Evolutionary conservation across 2,329 filamentous ascomycete genomes (phyloP), one percentile per base, ranked within the genome.

Genomic region (Chalaropsis ovoidea): DNA sequence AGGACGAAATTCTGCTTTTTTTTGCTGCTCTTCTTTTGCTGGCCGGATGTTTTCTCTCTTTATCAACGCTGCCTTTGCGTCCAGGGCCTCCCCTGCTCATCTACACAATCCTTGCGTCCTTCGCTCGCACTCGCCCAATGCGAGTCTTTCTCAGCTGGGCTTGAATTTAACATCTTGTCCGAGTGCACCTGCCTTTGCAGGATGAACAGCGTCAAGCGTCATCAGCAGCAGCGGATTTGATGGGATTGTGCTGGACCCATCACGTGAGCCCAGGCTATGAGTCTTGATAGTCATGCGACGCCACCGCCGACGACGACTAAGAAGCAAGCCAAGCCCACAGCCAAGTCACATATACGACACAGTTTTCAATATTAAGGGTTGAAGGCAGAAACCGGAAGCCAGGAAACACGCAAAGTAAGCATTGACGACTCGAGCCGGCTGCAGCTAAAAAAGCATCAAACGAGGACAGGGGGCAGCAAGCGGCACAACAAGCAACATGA

Each of bases 371-470:
- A 52, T 52, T 27, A 52, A 52, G 19, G 47, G 22, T 39, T 45
- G 13, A 27, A 47, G n/a, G 24, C 39, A 35, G 5, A 62, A 27
- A 60, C 41, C 13, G 19, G 39, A 47, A 62, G 24, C 22, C 41
- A 45, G n/a, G 19, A n/a, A 31, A 17, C 13, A n/a, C 7, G 13
- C 8, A 52, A 3, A 52, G 13, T 27, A 2, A 52, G 47, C 47
- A 27, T 52, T 52, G 47, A 52, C 22, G 27, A 52, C 47, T 15
- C 47, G 11, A 52, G 8, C 47, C 19, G 47, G 13, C 47, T 52
- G 47, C 27, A 27, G 22, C 47, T 52, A 52, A 52, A 62, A 62
- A 35, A 19, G n/a, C 27, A 52, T 49, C 4, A 49, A 65, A 60
- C n/a, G 60, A 43, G 8, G 13, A 24, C 24, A 52, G 15, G 24